Conservation (phyloP, 345 rosid genomes). For the Nephelium lappaceum region DNA sequence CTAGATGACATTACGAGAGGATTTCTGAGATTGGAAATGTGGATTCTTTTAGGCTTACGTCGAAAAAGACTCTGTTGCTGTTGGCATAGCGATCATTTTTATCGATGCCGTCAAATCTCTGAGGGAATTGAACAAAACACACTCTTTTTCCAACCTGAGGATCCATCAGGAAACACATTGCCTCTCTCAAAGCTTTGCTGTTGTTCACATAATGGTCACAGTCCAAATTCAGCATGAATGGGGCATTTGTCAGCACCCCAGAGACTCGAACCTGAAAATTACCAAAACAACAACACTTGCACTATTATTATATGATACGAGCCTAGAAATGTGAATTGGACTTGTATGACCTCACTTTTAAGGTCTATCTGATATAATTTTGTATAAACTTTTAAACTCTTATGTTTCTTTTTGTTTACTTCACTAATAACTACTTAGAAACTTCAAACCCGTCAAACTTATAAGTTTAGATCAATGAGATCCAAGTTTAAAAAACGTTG, state of each 20-base stretch:
- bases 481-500: too few relatives aligned
- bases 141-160: constrained; percentile 82
- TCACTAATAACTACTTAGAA: too few relatives aligned
- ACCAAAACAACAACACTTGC: neutral
- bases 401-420: too few relatives aligned
- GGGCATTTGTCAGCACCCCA: constrained; percentile 87
- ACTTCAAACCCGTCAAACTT: too few relatives aligned
- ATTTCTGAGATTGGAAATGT: neutral
- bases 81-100: constrained; percentile 85
- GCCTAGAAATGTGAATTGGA: too few relatives aligned
- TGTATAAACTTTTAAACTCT: too few relatives aligned
- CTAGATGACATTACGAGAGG: neutral
- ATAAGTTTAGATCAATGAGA: too few relatives aligned
- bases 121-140: constrained; percentile 91
- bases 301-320: too few relatives aligned
- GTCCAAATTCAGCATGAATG: constrained; percentile 87
- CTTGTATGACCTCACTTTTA: too few relatives aligned
- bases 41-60: constrained; percentile 43
- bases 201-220: constrained; percentile 91
- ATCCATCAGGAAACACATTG: constrained; percentile 97
- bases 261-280: constrained; percentile 74
- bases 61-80: constrained; percentile 88
- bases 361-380: too few relatives aligned
- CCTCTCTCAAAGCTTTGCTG: constrained; percentile 84
- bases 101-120: constrained; percentile 90